Evolutionary conservation across 768 basidiomycete species (phyloP), one percentile per base, ranked within the genome.

Genomic region (Tylopilus intermedius): DNA sequence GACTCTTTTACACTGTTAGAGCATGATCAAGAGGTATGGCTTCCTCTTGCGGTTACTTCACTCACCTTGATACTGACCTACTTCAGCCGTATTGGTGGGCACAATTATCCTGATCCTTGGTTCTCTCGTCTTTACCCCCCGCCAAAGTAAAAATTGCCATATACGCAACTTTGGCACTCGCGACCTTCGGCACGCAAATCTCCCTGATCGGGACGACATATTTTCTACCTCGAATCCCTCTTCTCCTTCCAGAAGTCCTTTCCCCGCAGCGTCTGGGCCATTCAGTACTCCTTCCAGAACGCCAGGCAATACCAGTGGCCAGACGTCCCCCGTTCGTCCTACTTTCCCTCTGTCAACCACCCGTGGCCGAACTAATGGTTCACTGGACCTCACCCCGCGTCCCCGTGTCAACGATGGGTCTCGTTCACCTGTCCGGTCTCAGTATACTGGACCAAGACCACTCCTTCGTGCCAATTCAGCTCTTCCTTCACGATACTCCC

Each of bases 1-100:
- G 90, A 92, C 64, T 89, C 90, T 0, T 71, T 79, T 50, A 79
- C 79, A 18, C 74, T 94, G 22, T 73, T 92, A 7, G 92, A 94
- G 67, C 92, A 94, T 64, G 82, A 94, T 62, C 78, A 86, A 63
- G 74, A 88, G 78, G 91, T 89, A 56, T 50, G 81, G 8, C 44
- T 50, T 47, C 37, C 26, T 53, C 14, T 47, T 33, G 24, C 22
- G 24, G 38, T 27, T 9, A 33, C 37, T 48, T 40, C 33, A 29
- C 45, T 49, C 50, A 43, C 45, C 45, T 45, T 47, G 39, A 56
- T 26, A 11, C 13, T 49, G 18, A 42, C 21, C 42, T 47, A 22
- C 10, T 49, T 27, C 49, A 76, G 75, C 75, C 76, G n/a, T 76
- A 76, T 63, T 77, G 74, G 76, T 76, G 67, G 50, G 71, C 22